phyloP scores from a whole-genome alignment of 192 early-diverging fungal species.

The Entomortierella beljakovae region DNA sequence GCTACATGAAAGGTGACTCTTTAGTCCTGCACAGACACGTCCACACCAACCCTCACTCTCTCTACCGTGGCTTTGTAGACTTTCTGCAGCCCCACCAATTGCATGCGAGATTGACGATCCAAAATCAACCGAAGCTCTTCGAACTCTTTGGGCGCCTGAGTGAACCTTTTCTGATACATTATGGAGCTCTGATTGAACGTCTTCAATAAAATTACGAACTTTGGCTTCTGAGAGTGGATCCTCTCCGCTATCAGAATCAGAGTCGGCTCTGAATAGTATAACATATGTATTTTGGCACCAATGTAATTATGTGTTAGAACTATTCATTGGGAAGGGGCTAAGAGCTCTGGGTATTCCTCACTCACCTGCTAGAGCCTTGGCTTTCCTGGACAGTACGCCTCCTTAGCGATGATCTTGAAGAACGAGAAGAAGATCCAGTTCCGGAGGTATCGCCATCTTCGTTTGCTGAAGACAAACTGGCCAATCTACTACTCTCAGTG shows the following conservation, averaged over 20 bases:
- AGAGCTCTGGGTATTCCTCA: background rate
- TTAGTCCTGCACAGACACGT: background rate
- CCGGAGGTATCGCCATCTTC: conserved; percentile 24
- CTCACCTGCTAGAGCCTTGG: no score
- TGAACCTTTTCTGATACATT: conserved; percentile 19
- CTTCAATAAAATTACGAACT: conserved; percentile 29
- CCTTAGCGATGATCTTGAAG: conserved; percentile 12
- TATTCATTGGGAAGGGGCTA: background rate
- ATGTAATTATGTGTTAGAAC: background rate
- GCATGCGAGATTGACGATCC: conserved; percentile 3
- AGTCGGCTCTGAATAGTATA: conserved; percentile 8
- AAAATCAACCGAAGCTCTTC: conserved; percentile 5
- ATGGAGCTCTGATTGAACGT: conserved; percentile 22
- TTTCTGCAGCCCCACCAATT: background rate
- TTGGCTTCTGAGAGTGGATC: conserved; percentile 30
- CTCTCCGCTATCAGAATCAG: conserved; percentile 20
- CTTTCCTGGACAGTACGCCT: background rate
- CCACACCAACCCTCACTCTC: conserved; percentile 1
- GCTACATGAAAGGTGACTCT: background rate
- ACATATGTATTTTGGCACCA: background rate
- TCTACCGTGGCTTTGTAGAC: conserved; percentile 1
- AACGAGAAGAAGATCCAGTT: background rate
- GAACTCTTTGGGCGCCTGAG: background rate
- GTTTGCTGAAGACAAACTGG: conserved; percentile 21
- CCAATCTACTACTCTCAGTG: conserved; percentile 11